These are phyloP conservation scores for Fomitopsis pinicola DNA, from an alignment of 1,284 basidiomycete species.

Conservation along the genomic window DNA sequence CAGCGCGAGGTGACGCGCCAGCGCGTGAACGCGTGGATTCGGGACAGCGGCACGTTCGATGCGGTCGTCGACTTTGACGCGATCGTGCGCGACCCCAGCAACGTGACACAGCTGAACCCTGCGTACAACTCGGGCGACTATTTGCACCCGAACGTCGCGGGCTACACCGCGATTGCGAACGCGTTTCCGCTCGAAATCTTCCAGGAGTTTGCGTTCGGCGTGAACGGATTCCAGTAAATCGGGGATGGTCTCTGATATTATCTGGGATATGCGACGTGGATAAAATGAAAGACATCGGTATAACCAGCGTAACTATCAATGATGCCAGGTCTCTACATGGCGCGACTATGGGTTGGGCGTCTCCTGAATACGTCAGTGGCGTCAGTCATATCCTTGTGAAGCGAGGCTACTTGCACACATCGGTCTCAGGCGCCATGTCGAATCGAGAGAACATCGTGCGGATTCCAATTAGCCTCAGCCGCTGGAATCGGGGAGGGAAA, in stretches of 20 bases:
- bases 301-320: too few relatives aligned
- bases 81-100: slow-evolving; percentile 35
- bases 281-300: background rate
- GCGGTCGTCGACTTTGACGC: slow-evolving; percentile 45
- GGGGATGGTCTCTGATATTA: background rate
- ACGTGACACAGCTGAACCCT: slow-evolving; percentile 33
- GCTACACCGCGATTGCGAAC: slow-evolving; percentile 39
- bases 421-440: too few relatives aligned
- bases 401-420: too few relatives aligned
- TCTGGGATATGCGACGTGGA: background rate
- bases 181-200: slow-evolving; percentile 38
- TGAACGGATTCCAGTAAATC: slow-evolving; percentile 12
- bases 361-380: too few relatives aligned
- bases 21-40: slow-evolving; percentile 40
- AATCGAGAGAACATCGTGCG: too few relatives aligned
- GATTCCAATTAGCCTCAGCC: too few relatives aligned
- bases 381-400: too few relatives aligned
- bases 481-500: too few relatives aligned
- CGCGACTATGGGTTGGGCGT: too few relatives aligned
- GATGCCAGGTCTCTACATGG: background rate
- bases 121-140: slow-evolving; percentile 41
- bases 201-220: slow-evolving; percentile 21
- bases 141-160: slow-evolving; percentile 43
- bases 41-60: slow-evolving; percentile 39
- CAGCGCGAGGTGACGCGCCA: slow-evolving; percentile 37